Evolutionary conservation across 805 yeast genomes (phyloP).

Genomic region (Saccharomyces jurei): DNA sequence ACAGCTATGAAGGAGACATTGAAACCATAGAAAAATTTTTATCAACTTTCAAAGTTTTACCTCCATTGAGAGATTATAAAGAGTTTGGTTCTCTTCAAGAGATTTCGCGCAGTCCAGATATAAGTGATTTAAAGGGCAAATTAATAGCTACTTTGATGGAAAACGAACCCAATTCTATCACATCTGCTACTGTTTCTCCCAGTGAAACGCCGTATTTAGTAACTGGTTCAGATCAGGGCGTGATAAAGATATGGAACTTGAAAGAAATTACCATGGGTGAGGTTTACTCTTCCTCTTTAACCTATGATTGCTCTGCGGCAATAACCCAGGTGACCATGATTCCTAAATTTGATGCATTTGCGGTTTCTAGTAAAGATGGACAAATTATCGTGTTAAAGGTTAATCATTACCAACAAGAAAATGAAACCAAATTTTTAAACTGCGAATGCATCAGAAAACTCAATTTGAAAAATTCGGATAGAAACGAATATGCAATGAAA

Average conservation of each 20-base stretch:
- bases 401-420: slow-evolving; percentile 19
- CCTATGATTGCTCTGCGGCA: slow-evolving; percentile 41
- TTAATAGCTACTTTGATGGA: slow-evolving; percentile 59
- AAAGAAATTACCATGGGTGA: slow-evolving; percentile 55
- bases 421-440: slow-evolving; percentile 7
- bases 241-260: slow-evolving; percentile 72
- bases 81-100: slow-evolving; percentile 50
- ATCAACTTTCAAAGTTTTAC: slow-evolving; percentile 44
- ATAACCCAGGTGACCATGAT: slow-evolving; percentile 46
- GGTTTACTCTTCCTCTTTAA: slow-evolving; percentile 40
- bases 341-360: slow-evolving; percentile 48
- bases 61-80: slow-evolving; percentile 48
- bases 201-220: slow-evolving; percentile 54
- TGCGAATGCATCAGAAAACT: slow-evolving; percentile 19
- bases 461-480: slow-evolving; percentile 12
- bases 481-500: slow-evolving; percentile 38
- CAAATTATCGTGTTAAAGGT: slow-evolving; percentile 32
- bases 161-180: slow-evolving; percentile 47
- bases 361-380: slow-evolving; percentile 39
- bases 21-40: slow-evolving; percentile 54
- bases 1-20: slow-evolving; percentile 62
- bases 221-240: slow-evolving; percentile 72
- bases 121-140: slow-evolving; percentile 33
- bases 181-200: slow-evolving; percentile 49
- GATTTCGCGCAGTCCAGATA: slow-evolving; percentile 7